Percentiles rank a stretch among this genome's conserved stretches.
Conservation (phyloP, 2,329 filamentous ascomycete species). For the Ceratocystis cacaofunesta region DNA sequence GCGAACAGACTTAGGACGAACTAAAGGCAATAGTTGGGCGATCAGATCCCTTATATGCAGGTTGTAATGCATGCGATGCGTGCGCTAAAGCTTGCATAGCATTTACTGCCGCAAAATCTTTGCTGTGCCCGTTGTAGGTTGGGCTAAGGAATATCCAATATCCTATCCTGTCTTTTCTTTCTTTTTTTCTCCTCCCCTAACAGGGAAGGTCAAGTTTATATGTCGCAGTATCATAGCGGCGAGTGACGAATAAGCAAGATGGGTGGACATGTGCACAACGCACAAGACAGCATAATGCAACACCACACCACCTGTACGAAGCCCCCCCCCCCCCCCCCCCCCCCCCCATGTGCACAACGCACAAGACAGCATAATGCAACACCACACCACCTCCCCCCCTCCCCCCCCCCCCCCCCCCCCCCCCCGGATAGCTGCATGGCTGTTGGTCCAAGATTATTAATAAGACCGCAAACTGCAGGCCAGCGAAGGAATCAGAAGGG, state of each 20-base stretch:
- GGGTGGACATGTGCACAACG: neutral
- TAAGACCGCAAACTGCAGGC: neutral
- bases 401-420: neutral
- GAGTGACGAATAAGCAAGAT: neutral
- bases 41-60: conserved; percentile 5
- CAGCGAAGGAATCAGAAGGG: neutral
- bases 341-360: neutral
- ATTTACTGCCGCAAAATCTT: neutral
- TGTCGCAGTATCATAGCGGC: neutral
- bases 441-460: neutral
- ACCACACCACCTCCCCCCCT: neutral
- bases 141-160: neutral
- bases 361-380: neutral
- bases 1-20: neutral
- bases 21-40: neutral
- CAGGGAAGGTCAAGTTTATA: neutral
- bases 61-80: neutral
- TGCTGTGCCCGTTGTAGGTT: neutral
- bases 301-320: neutral
- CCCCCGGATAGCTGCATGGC: neutral
- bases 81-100: conserved; percentile 1
- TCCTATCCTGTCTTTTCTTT: too few species aligned
- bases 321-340: neutral
- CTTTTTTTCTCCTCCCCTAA: neutral
- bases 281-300: neutral